Evolutionary conservation across 106 monocot species (phyloP).

Genomic region (Acorus calamus): DNA sequence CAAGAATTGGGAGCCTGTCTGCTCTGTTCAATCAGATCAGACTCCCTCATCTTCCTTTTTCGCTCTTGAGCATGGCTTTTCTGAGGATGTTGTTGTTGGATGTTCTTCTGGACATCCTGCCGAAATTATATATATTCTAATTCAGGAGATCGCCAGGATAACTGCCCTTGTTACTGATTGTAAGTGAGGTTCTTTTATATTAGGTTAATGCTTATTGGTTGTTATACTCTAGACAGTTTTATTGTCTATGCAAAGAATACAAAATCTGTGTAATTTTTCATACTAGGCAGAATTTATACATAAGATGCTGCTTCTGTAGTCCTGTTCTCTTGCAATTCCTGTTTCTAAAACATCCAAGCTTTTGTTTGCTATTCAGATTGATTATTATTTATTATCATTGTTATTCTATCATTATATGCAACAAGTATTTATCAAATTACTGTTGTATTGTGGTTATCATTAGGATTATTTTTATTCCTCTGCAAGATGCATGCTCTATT

Average conservation of each 20-base stretch:
- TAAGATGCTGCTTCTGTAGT: too few species aligned
- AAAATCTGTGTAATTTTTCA: too few species aligned
- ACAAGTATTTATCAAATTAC: too few species aligned
- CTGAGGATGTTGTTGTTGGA: slow-evolving; percentile 47
- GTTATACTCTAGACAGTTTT: background rate
- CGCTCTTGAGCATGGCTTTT: slow-evolving; percentile 15
- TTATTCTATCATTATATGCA: too few species aligned
- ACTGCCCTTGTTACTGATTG: slow-evolving; percentile 68
- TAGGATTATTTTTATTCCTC: too few species aligned
- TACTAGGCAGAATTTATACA: too few species aligned
- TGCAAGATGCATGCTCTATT: too few species aligned
- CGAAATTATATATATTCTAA: slow-evolving; percentile 74
- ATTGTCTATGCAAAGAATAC: background rate
- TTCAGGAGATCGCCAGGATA: slow-evolving; percentile 79
- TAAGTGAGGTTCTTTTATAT: slow-evolving; percentile 33
- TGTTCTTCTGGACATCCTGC: slow-evolving; percentile 89
- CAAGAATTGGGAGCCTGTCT: slow-evolving; percentile 72
- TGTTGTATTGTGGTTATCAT: too few species aligned
- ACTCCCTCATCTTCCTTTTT: slow-evolving; percentile 4
- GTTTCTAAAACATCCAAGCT: too few species aligned
- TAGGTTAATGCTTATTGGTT: background rate
- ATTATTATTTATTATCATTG: too few species aligned
- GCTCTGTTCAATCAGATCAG: slow-evolving; percentile 20
- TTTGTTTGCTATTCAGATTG: too few species aligned
- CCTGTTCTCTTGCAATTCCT: too few species aligned